Evolutionary conservation across 129 eudicot genomes (phyloP), one percentile per base, ranked within the genome.

Genomic region (Artemisia argyi): DNA sequence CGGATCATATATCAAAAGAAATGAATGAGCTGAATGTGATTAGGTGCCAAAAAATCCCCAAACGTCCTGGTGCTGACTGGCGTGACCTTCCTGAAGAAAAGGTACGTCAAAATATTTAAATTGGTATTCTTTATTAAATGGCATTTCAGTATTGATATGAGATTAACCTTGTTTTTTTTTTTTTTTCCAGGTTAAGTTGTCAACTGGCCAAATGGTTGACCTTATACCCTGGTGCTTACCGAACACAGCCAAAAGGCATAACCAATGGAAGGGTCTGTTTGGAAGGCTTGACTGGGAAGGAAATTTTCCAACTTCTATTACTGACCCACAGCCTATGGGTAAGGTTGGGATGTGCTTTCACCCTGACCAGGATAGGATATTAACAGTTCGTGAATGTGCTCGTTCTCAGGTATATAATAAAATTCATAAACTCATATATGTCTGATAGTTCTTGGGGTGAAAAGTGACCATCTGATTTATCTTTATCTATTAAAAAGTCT

Each of bases 241-340:
- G 69, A 83, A 89, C 78, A 89, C 96, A 0, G 96, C 96, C 13
- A 73, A 78, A 80, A 83, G 96, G 78, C 87, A 89, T 79, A 89
- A 89, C 63, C 91, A 89, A 64, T 86, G 96, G 89, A 89, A 89
- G 78, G 91, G 91, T 32, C 66, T 89, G 54, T 89, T 76, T 69
- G 96, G 96, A 56, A 81, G 96, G 84, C 76, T 89, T 73, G 91
- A 89, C 47, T 89, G 96, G 96, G 91, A 86, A n/a, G 96, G 96
- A 11, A 83, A 89, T 77, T 86, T 86, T 59, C 91, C 96, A 19
- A 89, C 96, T 22, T 86, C 91, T 46, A 74, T 86, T 48, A 89
- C 96, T 1, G 96, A 88, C 56, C 96, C 96, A 1, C 96, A 88
- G 67, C 89, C 96, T 39, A 88, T 83, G 88, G 91, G 88, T n/a